Percentiles rank a stretch among this genome's conserved stretches.
These are phyloP conservation scores for Kwoniella dendrophila DNA, from an alignment of 768 basidiomycete genomes.

Conservation along the genomic window DNA sequence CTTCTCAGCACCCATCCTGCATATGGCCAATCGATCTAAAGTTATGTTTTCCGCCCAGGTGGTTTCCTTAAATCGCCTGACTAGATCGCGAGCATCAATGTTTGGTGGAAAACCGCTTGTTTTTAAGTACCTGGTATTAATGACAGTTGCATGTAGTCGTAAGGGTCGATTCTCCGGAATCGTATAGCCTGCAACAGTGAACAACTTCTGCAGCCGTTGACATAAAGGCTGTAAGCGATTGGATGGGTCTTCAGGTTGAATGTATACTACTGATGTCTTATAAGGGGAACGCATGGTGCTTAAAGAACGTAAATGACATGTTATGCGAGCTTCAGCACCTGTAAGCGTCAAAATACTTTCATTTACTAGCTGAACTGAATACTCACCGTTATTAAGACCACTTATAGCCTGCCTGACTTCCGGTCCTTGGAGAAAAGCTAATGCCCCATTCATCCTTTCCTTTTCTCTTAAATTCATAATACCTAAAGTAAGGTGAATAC, in stretches of 20 bases:
- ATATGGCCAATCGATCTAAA: constrained; percentile 6
- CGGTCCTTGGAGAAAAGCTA: not conserved
- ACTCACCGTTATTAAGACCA: not conserved
- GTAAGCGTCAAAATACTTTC: not conserved
- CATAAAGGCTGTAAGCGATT: not conserved
- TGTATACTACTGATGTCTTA: constrained; percentile 10
- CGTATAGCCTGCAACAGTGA: not conserved
- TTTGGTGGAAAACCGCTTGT: not conserved
- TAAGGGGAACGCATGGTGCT: constrained; percentile 9
- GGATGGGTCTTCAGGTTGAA: not conserved
- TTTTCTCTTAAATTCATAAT: not conserved
- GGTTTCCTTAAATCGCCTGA: not conserved
- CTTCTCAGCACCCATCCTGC: constrained; percentile 5
- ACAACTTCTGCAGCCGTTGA: constrained; percentile 5
- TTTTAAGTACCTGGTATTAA: constrained; percentile 5
- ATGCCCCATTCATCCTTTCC: not conserved
- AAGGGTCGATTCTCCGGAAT: constrained; percentile 1
- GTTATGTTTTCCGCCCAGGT: constrained; percentile 7
- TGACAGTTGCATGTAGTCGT: constrained; percentile 1
- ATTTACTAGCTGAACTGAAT: not conserved
- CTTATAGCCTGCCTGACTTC: not conserved
- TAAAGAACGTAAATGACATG: not conserved
- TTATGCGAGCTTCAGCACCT: not conserved
- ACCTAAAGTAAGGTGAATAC: constrained; percentile 11
- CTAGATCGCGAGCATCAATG: not conserved